phyloP scores from a whole-genome alignment of 2,329 filamentous ascomycete genomes.

The Penicillium capsulatum region DNA sequence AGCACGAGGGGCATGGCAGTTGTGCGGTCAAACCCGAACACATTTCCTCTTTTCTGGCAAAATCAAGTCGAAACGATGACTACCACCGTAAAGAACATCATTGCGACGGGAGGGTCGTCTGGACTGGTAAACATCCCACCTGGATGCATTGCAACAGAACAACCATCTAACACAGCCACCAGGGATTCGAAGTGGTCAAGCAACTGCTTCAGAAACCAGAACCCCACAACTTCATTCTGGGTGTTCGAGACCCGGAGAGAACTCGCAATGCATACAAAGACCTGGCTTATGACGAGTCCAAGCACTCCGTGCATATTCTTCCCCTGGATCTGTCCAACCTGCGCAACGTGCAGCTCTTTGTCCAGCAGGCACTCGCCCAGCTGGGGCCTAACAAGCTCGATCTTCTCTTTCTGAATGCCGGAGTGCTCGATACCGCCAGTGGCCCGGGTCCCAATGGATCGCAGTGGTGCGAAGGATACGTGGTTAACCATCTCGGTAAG shows the following conservation, averaged over 20 bases:
- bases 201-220: conserved; percentile 21
- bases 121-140: conserved; percentile 13
- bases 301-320: conserved; percentile 18
- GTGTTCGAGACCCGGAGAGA: conserved; percentile 18
- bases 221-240: conserved; percentile 24
- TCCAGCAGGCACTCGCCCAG: conserved; percentile 15
- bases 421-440: conserved; percentile 12
- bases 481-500: conserved; percentile 26
- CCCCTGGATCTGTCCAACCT: conserved; percentile 21
- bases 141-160: conserved; percentile 1
- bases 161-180: neutral
- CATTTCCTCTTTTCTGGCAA: too few relatives aligned
- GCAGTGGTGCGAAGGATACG: conserved; percentile 21
- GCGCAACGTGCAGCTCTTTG: conserved; percentile 21
- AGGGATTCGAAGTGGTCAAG: conserved; percentile 27
- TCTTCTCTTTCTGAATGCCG: conserved; percentile 20
- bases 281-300: conserved; percentile 18
- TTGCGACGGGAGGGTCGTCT: conserved; percentile 21
- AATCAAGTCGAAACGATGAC: conserved; percentile 16
- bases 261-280: conserved; percentile 17
- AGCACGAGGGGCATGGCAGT: too few relatives aligned
- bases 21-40: too few relatives aligned
- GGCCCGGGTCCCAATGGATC: conserved; percentile 23
- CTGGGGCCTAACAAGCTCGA: conserved; percentile 16
- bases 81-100: conserved; percentile 14